phyloP scores from a whole-genome alignment of 371 early-diverging fungal genomes.

The Mortierella sp. region DNA sequence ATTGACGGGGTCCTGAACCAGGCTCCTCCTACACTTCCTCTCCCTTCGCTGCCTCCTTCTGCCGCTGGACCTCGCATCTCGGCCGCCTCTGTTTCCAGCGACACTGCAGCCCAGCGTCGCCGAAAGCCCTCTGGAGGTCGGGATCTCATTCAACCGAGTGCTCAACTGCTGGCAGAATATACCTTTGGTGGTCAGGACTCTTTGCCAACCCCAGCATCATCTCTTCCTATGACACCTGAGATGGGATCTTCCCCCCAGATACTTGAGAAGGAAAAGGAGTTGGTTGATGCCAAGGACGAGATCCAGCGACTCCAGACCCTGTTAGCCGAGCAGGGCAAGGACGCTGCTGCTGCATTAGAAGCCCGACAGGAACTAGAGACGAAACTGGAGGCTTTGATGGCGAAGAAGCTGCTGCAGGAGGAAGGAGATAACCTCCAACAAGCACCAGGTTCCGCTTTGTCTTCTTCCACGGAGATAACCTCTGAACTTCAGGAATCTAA shows the following conservation, averaged over 20 bases:
- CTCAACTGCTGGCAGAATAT: conserved; percentile 27
- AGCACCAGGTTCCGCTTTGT: neutral
- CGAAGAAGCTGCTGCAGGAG: neutral
- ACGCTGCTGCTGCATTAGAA: conserved; percentile 3
- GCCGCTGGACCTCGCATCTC: neutral
- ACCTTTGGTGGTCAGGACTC: conserved; percentile 17
- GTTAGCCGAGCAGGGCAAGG: conserved; percentile 13
- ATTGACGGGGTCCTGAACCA: conserved; percentile 29
- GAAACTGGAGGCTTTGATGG: conserved; percentile 18
- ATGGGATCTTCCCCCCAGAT: conserved; percentile 6
- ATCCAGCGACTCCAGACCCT: conserved; percentile 22
- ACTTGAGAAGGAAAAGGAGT: conserved; percentile 20
- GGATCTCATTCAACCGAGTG: conserved; percentile 27
- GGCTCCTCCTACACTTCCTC: conserved; percentile 30
- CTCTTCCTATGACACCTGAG: conserved; percentile 22
- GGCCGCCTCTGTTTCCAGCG: neutral
- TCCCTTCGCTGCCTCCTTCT: conserved; percentile 32
- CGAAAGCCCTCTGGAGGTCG: conserved; percentile 29
- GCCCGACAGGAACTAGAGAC: conserved; percentile 28
- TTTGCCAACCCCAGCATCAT: conserved; percentile 15
- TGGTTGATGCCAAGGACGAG: conserved; percentile 17
- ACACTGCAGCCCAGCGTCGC: conserved; percentile 15
- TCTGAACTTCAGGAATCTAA: neutral
- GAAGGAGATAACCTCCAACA: neutral
- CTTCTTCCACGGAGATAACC: neutral